Percentiles rank a stretch among this genome's conserved stretches.
phyloP scores from a whole-genome alignment of 306 rosid genomes.

The Cyclanthera cordifolia region DNA sequence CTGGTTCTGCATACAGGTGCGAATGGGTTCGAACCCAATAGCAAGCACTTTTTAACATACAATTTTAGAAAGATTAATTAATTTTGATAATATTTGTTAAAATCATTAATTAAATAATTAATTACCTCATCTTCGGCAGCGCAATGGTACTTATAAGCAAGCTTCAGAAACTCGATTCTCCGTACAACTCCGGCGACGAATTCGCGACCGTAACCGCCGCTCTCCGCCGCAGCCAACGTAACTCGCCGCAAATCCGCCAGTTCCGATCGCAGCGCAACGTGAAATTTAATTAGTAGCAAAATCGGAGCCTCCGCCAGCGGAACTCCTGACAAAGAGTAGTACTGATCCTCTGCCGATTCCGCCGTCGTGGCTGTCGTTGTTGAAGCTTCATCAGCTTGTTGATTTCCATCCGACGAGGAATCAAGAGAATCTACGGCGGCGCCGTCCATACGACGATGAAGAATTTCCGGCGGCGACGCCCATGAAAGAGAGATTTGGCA shows the following conservation, averaged over 20 bases:
- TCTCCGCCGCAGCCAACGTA: conserved; percentile 34
- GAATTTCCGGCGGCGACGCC: no score
- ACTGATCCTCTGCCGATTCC: conserved; percentile 5
- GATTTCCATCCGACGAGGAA: no score
- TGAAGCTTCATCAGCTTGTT: no score
- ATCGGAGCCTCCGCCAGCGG: conserved; percentile 43
- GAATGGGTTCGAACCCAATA: no score
- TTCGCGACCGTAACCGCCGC: conserved; percentile 17
- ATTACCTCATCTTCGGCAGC: conserved; percentile 78
- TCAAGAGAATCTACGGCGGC: no score
- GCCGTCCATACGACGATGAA: no score
- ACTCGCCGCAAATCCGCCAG: conserved; percentile 35
- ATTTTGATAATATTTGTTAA: no score
- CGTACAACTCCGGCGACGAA: conserved; percentile 32
- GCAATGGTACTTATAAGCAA: conserved; percentile 55
- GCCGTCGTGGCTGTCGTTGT: background rate
- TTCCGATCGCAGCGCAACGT: conserved; percentile 60
- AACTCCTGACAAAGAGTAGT: conserved; percentile 6
- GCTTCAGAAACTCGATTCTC: conserved; percentile 56
- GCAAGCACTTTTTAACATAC: no score
- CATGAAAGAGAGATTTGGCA: conserved; percentile 30
- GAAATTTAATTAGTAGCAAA: conserved; percentile 56
- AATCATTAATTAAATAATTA: conserved; percentile 20
- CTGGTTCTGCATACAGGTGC: no score
- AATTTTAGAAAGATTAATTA: no score